Evolutionary conservation across 768 basidiomycete species (phyloP).

Genomic region (Boletus barrowsii): DNA sequence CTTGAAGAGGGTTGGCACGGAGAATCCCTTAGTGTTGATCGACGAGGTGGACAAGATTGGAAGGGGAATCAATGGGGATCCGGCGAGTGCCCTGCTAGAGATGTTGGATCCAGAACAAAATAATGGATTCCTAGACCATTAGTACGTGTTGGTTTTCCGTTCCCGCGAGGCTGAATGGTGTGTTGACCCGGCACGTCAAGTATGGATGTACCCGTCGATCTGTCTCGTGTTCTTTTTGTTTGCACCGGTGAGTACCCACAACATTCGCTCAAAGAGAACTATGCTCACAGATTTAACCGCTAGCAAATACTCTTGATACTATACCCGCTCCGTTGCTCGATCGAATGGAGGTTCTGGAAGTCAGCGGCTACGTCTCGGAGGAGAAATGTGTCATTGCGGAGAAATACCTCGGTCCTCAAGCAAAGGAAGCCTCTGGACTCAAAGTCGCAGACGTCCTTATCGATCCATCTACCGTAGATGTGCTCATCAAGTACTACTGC

Average conservation of each 20-base stretch:
- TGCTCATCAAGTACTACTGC: conserved; percentile 94
- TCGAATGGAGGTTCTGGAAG: conserved; percentile 95
- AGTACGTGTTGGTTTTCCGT: conserved; percentile 50
- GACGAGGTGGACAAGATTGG: conserved; percentile 98
- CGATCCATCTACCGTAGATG: conserved; percentile 73
- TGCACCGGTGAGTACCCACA: conserved; percentile 61
- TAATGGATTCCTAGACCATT: conserved; percentile 90
- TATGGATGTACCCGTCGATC: conserved; percentile 95
- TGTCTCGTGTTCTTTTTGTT: conserved; percentile 94
- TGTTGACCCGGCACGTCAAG: conserved; percentile 38
- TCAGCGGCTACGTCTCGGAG: conserved; percentile 91
- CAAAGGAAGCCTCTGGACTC: conserved; percentile 86
- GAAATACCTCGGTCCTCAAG: conserved; percentile 88
- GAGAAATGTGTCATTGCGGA: conserved; percentile 89
- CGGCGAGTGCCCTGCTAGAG: conserved; percentile 85
- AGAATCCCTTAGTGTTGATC: conserved; percentile 91
- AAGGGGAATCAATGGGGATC: conserved; percentile 87
- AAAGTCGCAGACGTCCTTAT: conserved; percentile 80
- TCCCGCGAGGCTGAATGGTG: not conserved
- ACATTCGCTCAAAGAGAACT: not conserved
- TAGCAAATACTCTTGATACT: conserved; percentile 89
- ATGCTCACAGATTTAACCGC: conserved; percentile 2
- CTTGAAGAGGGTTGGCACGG: conserved; percentile 86
- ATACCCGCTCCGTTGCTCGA: conserved; percentile 93
- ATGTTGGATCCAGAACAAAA: conserved; percentile 97